Percentiles rank a stretch among this genome's conserved stretches.
Evolutionary conservation across 352 stramenopile species (phyloP).

Genomic region (Globisporangium paddicum): DNA sequence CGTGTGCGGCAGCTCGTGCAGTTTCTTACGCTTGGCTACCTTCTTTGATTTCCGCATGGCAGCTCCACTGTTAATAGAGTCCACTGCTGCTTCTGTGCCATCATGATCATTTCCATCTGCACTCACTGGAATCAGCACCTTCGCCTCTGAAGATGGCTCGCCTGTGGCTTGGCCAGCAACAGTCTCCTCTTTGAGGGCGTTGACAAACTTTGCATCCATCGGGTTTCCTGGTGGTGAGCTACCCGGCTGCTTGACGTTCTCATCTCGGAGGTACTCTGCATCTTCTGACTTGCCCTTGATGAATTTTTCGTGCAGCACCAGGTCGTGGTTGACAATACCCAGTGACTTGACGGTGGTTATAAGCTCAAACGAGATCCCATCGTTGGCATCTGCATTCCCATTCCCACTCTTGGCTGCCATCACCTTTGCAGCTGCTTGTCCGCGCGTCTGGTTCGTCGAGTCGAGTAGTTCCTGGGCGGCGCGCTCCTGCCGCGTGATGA

Average conservation of each 20-base stretch:
- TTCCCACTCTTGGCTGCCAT: conserved; percentile 9
- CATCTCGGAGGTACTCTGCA: conserved; percentile 51
- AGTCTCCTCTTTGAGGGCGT: background rate
- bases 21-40: conserved; percentile 9
- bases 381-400: background rate
- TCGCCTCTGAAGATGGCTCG: conserved; percentile 2
- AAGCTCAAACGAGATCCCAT: conserved; percentile 24
- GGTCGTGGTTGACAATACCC: conserved; percentile 71
- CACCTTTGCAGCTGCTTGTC: conserved; percentile 19
- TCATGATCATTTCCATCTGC: background rate
- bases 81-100: background rate
- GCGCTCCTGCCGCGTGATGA: conserved; percentile 43
- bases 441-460: conserved; percentile 26
- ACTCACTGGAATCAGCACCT: background rate
- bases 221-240: background rate
- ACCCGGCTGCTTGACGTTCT: conserved; percentile 7
- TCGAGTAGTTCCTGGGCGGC: conserved; percentile 37
- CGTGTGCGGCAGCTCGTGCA: conserved; percentile 47
- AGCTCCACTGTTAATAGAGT: background rate
- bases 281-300: conserved; percentile 56
- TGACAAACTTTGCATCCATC: conserved; percentile 1
- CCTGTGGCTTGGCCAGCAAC: background rate
- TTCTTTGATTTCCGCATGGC: background rate
- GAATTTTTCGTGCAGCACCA: conserved; percentile 64
- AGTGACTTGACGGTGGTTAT: conserved; percentile 43